Evolutionary conservation across 2,329 filamentous ascomycete species (phyloP), one percentile per base, ranked within the genome.

Genomic region (Xylariaceae sp.): DNA sequence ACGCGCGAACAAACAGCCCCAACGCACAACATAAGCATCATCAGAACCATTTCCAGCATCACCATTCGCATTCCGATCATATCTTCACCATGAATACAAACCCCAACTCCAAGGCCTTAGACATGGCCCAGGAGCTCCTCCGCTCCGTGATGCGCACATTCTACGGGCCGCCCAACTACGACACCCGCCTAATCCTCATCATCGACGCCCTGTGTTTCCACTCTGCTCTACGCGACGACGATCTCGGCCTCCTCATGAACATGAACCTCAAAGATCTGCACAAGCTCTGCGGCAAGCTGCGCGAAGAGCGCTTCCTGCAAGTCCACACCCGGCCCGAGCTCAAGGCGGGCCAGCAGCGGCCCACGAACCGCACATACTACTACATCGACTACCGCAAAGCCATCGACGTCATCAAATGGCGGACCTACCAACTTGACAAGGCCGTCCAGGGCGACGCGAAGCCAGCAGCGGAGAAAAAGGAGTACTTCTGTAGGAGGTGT

Each of bases 391-490:
- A 95, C 64, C 89, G 94, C 52, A 87, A 89, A 50, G 90, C 92
- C 33, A 90, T 99, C 63, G 94, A 99, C 71, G 90, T 89, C 43
- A 95, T 96, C 71, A 99, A 99, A 69, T 99, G 88, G 80, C 86
- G 89, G 55, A 84, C 96, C 45, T 91, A 92, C 65, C 86, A 86
- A 49, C 83, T 97, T 59, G 90, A 91, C 58, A 91, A 92, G 66
- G 84, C 87, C 47, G 90, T 97, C 51, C 91, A 96, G 70, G 85
- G 86, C 14, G 85, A 89, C 50, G 88, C 89, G 14, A 84, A 89
- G 15, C 86, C 89, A 0, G 86, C 86, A 10, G 81, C 82, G 48
- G 92, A 97, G 69, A 87, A 90, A 67, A 96, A 96, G 68, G 94
- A 97, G 65, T 95, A 91, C 62, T 85, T 86, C 52, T 99, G 94